phyloP scores from a whole-genome alignment of 1,284 basidiomycete species.

The Sporisorium sorghi region DNA sequence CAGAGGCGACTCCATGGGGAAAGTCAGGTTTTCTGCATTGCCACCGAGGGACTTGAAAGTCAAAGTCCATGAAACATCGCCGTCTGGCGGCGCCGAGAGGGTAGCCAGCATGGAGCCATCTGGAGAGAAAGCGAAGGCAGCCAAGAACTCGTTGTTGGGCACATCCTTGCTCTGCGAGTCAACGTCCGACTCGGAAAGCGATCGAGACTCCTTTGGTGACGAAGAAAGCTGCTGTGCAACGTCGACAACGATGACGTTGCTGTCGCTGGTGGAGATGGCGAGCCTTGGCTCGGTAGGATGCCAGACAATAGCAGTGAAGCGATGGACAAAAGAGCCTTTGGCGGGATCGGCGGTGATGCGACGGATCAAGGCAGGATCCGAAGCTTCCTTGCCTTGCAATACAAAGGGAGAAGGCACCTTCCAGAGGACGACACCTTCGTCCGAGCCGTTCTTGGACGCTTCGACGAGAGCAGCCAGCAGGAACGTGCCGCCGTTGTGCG shows the following conservation, averaged over 20 bases:
- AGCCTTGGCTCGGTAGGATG: slow-evolving; percentile 26
- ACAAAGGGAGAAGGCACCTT: slow-evolving; percentile 23
- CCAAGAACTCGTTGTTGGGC: slow-evolving; percentile 19
- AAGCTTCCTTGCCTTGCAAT: slow-evolving; percentile 12
- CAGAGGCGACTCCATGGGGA: slow-evolving; percentile 24
- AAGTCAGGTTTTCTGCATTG: slow-evolving; percentile 1
- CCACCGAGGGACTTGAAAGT: slow-evolving; percentile 15
- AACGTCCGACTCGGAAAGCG: slow-evolving; percentile 17
- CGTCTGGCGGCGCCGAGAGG: slow-evolving; percentile 22
- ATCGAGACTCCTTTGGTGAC: slow-evolving; percentile 11
- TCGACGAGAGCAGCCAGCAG: slow-evolving; percentile 32
- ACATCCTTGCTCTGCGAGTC: slow-evolving; percentile 13
- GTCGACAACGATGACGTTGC: slow-evolving; percentile 28
- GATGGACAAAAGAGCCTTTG: slow-evolving; percentile 18
- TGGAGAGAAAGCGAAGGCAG: slow-evolving; percentile 30
- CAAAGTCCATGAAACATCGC: slow-evolving; percentile 24
- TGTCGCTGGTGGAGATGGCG: slow-evolving; percentile 40
- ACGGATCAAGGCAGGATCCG: slow-evolving; percentile 8
- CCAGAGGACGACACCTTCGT: slow-evolving; percentile 33
- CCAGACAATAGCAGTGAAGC: slow-evolving; percentile 35
- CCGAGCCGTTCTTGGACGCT: slow-evolving; percentile 14
- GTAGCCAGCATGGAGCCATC: slow-evolving; percentile 32
- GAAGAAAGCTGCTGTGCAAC: slow-evolving; percentile 24
- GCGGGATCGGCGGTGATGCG: slow-evolving; percentile 25
- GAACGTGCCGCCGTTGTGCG: slow-evolving; percentile 2